These are phyloP conservation scores for Exophiala calicioides DNA, from an alignment of 2,329 filamentous ascomycete genomes.

Conservation along the genomic window DNA sequence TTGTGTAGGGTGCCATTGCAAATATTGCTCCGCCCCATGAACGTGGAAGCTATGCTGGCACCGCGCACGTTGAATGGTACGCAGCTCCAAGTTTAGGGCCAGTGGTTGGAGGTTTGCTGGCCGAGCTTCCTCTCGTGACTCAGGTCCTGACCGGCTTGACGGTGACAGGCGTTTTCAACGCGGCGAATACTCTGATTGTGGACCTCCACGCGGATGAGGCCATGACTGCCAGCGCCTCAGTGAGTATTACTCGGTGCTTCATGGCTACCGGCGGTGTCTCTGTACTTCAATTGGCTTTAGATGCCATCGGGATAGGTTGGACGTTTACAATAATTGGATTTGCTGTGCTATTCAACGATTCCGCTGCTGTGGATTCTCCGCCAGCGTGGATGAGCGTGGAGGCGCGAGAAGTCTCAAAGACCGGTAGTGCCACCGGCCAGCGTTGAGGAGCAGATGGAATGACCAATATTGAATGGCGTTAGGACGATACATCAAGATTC, in stretches of 20 bases:
- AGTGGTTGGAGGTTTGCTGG: constrained; percentile 44
- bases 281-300: no score
- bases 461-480: no score
- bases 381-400: no score
- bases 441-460: no score
- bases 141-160: constrained; percentile 41
- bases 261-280: no score
- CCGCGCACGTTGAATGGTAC: constrained; percentile 41
- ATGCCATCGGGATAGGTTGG: no score
- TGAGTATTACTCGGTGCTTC: constrained; percentile 44
- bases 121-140: constrained; percentile 40
- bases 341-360: no score
- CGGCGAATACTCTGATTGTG: constrained; percentile 41
- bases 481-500: no score
- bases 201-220: constrained; percentile 39
- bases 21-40: constrained; percentile 47
- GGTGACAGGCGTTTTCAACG: constrained; percentile 38
- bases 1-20: constrained; percentile 44
- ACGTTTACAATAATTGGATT: no score
- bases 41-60: constrained; percentile 50
- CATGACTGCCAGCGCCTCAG: constrained; percentile 41
- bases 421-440: no score
- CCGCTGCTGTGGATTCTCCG: no score
- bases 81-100: constrained; percentile 49
- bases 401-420: no score